Evolutionary conservation across 2,329 filamentous ascomycete species (phyloP).

Genomic region (Saccharata proteae): DNA sequence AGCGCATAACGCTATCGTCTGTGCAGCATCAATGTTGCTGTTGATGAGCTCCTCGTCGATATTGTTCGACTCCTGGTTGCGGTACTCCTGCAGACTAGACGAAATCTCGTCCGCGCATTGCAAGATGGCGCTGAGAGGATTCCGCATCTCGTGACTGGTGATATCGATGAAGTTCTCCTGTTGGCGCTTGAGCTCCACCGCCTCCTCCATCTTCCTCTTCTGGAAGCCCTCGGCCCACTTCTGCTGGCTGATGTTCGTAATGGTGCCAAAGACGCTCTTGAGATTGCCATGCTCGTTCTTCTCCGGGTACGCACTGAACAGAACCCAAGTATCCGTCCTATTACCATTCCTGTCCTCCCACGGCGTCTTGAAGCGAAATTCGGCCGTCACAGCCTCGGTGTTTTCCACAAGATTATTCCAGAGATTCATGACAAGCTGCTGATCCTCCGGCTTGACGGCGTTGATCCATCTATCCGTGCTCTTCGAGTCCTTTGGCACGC

Average conservation of each 20-base stretch:
- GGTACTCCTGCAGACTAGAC: constrained; percentile 36
- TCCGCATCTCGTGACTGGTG: constrained; percentile 65
- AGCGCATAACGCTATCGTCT: constrained; percentile 66
- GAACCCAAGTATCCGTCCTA: constrained; percentile 58
- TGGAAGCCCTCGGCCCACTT: constrained; percentile 77
- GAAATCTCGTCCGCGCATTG: constrained; percentile 67
- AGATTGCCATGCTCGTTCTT: constrained; percentile 50
- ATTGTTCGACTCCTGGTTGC: constrained; percentile 34
- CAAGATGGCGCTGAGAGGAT: constrained; percentile 61
- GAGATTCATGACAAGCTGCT: constrained; percentile 42
- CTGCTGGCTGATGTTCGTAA: constrained; percentile 76
- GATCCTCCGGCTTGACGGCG: constrained; percentile 56
- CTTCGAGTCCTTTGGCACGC: constrained; percentile 47
- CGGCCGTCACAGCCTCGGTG: constrained; percentile 53
- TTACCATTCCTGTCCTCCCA: constrained; percentile 49
- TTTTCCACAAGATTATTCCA: constrained; percentile 53
- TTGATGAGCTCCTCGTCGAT: constrained; percentile 37
- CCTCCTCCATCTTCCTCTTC: constrained; percentile 65
- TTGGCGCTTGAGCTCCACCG: constrained; percentile 66
- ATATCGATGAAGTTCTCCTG: constrained; percentile 78
- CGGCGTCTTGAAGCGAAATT: constrained; percentile 62
- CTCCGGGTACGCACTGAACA: constrained; percentile 67
- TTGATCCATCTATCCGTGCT: constrained; percentile 60
- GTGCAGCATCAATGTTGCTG: constrained; percentile 58
- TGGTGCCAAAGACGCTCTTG: constrained; percentile 66